Conservation (phyloP, 371 early-diverging fungal genomes). For the Nematocida ausubeli region DNA sequence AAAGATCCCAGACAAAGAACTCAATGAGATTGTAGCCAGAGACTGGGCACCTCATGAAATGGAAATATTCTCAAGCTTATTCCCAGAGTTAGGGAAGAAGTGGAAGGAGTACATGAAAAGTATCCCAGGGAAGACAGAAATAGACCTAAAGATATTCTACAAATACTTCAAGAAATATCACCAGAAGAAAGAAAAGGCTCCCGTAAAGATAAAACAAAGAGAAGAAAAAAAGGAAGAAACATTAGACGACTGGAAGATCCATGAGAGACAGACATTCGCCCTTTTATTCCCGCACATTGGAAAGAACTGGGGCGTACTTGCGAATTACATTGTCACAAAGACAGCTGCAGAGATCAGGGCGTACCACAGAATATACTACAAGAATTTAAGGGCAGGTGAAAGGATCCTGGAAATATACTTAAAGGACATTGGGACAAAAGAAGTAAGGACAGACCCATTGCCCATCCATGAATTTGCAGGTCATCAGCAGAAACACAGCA, state of each 20-base stretch:
- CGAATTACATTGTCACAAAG: conserved; percentile 58
- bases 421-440: conserved; percentile 40
- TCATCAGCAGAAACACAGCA: conserved; percentile 22
- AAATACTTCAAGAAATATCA: conserved; percentile 54
- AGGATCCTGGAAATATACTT: conserved; percentile 59
- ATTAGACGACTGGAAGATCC: conserved; percentile 51
- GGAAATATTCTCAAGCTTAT: conserved; percentile 34
- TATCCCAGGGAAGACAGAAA: conserved; percentile 54
- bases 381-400: conserved; percentile 57
- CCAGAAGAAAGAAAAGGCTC: conserved; percentile 4
- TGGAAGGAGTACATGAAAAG: conserved; percentile 45
- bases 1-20: conserved; percentile 58
- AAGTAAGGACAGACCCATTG: conserved; percentile 44
- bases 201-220: conserved; percentile 12
- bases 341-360: conserved; percentile 57
- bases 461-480: neutral
- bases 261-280: conserved; percentile 66
- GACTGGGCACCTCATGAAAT: conserved; percentile 60
- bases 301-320: conserved; percentile 62
- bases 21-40: conserved; percentile 45
- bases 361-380: conserved; percentile 62
- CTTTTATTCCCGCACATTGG: conserved; percentile 64
- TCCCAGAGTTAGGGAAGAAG: conserved; percentile 40
- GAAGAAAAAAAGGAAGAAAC: neutral
- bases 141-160: conserved; percentile 59